Evolutionary conservation across 306 rosid species (phyloP), one percentile per base, ranked within the genome.

Genomic region (Cicer cuneatum): DNA sequence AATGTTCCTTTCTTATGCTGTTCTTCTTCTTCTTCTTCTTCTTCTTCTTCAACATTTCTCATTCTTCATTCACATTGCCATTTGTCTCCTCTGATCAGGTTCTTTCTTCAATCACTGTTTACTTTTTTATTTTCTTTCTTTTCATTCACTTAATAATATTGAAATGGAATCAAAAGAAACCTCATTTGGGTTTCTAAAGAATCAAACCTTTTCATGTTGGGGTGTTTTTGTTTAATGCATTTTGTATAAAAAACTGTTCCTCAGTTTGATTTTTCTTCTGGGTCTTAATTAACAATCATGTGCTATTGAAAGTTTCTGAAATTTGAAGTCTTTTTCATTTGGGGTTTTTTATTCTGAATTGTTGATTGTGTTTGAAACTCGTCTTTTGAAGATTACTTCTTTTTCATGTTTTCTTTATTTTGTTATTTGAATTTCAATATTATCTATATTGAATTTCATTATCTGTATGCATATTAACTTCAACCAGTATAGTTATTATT

Each of bases 81-180:
- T 81, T 66, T 75, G 76, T 72, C 62, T 76, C 62, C 79, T 81
- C 78, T 79, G 61, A 86, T 81, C 86, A 81, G 90, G 92, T 83
- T 37, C 76, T 49, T 70, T 80, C 58, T 63, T 74, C 35, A 33
- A 8, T 63, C 66, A 16, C 24, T 51, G 8, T 66, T 52, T n/a
- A 43, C 48, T 8, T 16, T 19, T 82, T 64, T 67, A n/a, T 43
- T 47, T n/a, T 76, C 64, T 80, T 65, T 76, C 75, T 58, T 68
- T 59, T 29, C 33, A 12, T 43, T 18, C 68, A 69, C 75, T 14
- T 76, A 4, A 29, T 29, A 29, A 29, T 39, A 52, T 47, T 54
- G 42, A 52, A 40, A 16, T 40, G 29, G 68, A 53, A 66, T 59
- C 80, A 79, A 79, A 79, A 76, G 81, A 69, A 66, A 81, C 48